Evolutionary conservation across 768 basidiomycete species (phyloP), one percentile per base, ranked within the genome.

Genomic region (Phlegmacium glaucopus): DNA sequence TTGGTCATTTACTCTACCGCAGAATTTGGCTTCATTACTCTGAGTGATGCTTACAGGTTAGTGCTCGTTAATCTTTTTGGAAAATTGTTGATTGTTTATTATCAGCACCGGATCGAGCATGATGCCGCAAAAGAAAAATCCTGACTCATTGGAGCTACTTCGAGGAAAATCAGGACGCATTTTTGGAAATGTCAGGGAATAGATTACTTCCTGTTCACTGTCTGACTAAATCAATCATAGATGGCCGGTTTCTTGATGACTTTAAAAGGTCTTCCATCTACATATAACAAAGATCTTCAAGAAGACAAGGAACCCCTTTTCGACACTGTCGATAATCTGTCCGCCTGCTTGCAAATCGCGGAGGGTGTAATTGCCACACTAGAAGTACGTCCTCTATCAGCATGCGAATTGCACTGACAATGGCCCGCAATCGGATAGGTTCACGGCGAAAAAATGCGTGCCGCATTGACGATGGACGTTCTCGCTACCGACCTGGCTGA

Each of bases 71-170:
- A 6, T 29, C 15, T 42, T 18, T 27, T 17, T 13, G 27, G 25
- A 12, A 15, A 30, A 18, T 46, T 9, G 8, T 16, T 4, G 13
- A 16, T 32, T 15, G 44, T 13, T 27, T 28, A 44, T 42, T 36
- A 22, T 25, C 54, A 97, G 94, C 63, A 99, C 96, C 37, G 96
- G 96, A 6, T 97, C 94, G 34, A 97, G 94, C 56, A 97, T 99
- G 63, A 99, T 99, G 96, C 96, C 96, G 5, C 96, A 98, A 64
- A 98, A 99, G 74, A 99, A 98, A 72, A 97, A 97, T 61, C 91
- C 94, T 0, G 96, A 98, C 65, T 97, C 95, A 9, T 72, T 96
- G 45, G 96, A 99, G 66, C 76, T 99, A 16, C 74, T 99, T 48
- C 84, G 96, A 48, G 96, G 96, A 57, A 99, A 99, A 68, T 80